Base-by-base conservation (phyloP, 805 yeast species). In the Candida suzukii region DNA sequence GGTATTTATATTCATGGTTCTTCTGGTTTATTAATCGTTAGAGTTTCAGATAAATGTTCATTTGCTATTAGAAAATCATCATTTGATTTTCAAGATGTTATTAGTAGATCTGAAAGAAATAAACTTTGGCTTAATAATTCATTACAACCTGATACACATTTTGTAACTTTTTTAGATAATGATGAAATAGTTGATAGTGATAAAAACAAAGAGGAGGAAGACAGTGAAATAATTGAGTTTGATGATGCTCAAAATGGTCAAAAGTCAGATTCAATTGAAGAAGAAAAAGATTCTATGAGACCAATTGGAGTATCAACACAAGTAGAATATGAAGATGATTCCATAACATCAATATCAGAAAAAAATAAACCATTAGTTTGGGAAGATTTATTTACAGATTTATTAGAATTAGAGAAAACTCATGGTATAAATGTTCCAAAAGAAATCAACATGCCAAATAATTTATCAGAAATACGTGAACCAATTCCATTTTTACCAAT, bases 21-120 rank as follows among this genome's bases (percentile, higher is more conserved):
- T 5, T 49, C 56, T 3, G 43, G 48, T 8, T 16, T 55, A 2
- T 29, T 56, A 1, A 32, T 58, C 10, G 58, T 58, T 3, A 33
- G 43, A 25, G 52, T 57, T 30, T 13, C 31, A 4, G 42, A 42
- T 18, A 52, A 50, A 37, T 37, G 42, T n/a, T 56, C 62, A 0
- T 53, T 53, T 36, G 47, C 57, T 2, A 42, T 59, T 3, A 32
- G 61, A 32, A 47, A 44, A 11, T 47, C 48, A 12, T 22, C 41
- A 11, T 50, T 41, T 32, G 63, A 56, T 20, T 3, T 59, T 3
- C 57, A 57, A 28, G 62, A 59, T 22, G 49, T 58, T n/a, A 48
- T 59, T 2, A 41, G 46, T 12, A 42, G 63, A 27, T 41, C 56
- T 1, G 48, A 36, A 10, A 40, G 61, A 27, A 50, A 48, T 17